phyloP scores from a whole-genome alignment of 768 basidiomycete species.

The Naganishia onofrii region DNA sequence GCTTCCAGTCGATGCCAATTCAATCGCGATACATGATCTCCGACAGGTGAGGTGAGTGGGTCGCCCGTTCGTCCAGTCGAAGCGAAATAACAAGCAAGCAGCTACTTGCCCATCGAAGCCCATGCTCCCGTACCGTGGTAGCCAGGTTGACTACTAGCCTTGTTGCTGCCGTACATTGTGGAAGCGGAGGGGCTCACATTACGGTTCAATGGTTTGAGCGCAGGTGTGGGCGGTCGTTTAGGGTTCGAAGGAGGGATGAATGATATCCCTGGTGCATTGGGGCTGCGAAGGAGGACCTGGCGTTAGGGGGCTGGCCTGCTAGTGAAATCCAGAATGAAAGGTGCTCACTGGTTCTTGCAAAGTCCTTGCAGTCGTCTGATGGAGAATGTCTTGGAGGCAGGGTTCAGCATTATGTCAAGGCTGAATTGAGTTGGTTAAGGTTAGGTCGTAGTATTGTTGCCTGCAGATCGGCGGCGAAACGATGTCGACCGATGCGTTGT shows the following conservation, averaged over 20 bases:
- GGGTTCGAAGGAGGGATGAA: constrained; percentile 30
- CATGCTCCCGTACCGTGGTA: constrained; percentile 13
- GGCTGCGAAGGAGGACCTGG: background rate
- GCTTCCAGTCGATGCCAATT: background rate
- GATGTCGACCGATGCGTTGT: background rate
- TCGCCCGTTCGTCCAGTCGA: no score
- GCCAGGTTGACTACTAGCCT: constrained; percentile 1
- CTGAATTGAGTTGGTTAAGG: background rate
- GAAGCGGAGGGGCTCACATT: constrained; percentile 23
- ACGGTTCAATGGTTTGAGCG: constrained; percentile 27
- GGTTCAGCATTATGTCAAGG: constrained; percentile 30
- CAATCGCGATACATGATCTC: background rate
- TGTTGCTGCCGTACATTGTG: constrained; percentile 17
- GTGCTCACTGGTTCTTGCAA: constrained; percentile 27
- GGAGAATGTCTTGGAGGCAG: constrained; percentile 31
- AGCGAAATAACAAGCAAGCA: background rate
- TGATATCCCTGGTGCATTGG: constrained; percentile 30
- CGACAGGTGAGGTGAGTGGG: no score
- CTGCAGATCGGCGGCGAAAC: background rate
- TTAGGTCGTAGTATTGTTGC: background rate
- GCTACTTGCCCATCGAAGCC: constrained; percentile 19
- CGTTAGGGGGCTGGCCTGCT: background rate
- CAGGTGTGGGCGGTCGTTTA: constrained; percentile 23
- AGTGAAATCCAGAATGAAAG: background rate
- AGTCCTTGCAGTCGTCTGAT: constrained; percentile 32